These are phyloP conservation scores for Choricystis sp. DNA, from an alignment of 139 green algal genomes.

Conservation along the genomic window DNA sequence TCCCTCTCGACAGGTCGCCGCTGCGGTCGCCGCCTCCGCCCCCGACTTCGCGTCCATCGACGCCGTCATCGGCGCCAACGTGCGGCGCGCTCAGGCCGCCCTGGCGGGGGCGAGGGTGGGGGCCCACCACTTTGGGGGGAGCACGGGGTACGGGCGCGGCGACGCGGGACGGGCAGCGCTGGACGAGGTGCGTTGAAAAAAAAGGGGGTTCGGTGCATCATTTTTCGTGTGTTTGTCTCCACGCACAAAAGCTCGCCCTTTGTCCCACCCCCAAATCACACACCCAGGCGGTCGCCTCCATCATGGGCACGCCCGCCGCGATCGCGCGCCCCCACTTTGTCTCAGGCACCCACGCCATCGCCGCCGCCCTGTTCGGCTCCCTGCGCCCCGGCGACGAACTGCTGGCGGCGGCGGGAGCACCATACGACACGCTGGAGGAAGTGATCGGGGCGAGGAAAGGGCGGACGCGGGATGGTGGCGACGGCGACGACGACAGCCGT, in stretches of 20 bases:
- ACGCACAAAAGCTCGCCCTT: not conserved
- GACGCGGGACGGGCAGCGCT: slow-evolving; percentile 72
- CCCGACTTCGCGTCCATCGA: slow-evolving; percentile 49
- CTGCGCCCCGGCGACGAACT: slow-evolving; percentile 82
- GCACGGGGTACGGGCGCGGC: slow-evolving; percentile 83
- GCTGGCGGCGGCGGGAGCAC: slow-evolving; percentile 57
- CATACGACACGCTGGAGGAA: slow-evolving; percentile 95
- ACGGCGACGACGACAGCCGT: slow-evolving; percentile 39
- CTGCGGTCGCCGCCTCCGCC: not conserved
- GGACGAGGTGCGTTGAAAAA: slow-evolving; percentile 36
- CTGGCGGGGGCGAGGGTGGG: slow-evolving; percentile 43
- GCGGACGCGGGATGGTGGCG: too few species aligned
- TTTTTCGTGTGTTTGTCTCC: not conserved
- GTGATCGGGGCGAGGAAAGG: slow-evolving; percentile 88
- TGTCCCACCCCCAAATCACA: not conserved
- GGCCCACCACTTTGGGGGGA: slow-evolving; percentile 78
- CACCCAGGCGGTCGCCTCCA: slow-evolving; percentile 55
- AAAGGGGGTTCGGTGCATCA: not conserved
- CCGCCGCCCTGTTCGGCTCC: slow-evolving; percentile 58
- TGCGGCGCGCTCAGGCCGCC: slow-evolving; percentile 44
- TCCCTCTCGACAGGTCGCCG: not conserved
- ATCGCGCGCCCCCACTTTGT: slow-evolving; percentile 74
- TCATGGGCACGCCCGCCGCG: slow-evolving; percentile 79
- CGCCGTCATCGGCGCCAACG: slow-evolving; percentile 44
- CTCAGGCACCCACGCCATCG: slow-evolving; percentile 85